phyloP scores from a whole-genome alignment of 1,284 basidiomycete species.

The Cutaneotrichosporon sp. region DNA sequence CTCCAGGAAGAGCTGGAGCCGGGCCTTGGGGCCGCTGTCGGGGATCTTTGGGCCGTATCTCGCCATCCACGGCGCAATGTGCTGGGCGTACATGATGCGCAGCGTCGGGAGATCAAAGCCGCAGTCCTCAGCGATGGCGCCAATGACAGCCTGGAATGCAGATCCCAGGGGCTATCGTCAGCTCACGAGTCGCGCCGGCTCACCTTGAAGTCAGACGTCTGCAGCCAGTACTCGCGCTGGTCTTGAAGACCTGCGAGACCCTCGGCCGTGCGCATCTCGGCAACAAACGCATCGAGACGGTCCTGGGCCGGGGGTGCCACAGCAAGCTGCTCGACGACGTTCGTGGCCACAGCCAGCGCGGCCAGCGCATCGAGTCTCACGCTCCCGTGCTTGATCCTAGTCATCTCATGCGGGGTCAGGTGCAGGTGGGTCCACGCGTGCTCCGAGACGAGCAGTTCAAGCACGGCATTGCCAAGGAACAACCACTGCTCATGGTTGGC shows the following conservation, averaged over 20 bases:
- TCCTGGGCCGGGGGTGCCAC: background rate
- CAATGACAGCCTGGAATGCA: constrained; percentile 73
- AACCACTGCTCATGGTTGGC: constrained; percentile 25
- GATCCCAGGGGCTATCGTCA: constrained; percentile 34
- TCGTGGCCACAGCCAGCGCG: background rate
- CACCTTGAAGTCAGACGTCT: constrained; percentile 19
- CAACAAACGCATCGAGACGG: background rate
- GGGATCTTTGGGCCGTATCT: background rate
- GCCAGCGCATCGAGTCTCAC: constrained; percentile 12
- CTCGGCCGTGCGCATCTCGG: constrained; percentile 14
- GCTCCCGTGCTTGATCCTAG: constrained; percentile 32
- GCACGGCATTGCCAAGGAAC: constrained; percentile 34
- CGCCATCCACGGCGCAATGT: constrained; percentile 12
- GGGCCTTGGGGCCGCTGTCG: background rate
- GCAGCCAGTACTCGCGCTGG: constrained; percentile 29
- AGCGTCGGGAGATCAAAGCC: constrained; percentile 69
- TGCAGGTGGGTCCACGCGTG: constrained; percentile 25
- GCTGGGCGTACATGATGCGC: constrained; percentile 60
- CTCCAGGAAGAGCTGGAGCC: background rate
- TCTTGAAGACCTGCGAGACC: background rate
- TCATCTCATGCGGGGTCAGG: constrained; percentile 29
- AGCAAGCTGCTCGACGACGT: background rate
- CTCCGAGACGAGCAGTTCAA: constrained; percentile 35
- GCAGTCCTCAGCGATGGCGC: constrained; percentile 78
- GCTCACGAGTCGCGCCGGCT: background rate